These are phyloP conservation scores for Scutellaria barbata DNA, from an alignment of 257 asterid genomes.

Conservation along the genomic window DNA sequence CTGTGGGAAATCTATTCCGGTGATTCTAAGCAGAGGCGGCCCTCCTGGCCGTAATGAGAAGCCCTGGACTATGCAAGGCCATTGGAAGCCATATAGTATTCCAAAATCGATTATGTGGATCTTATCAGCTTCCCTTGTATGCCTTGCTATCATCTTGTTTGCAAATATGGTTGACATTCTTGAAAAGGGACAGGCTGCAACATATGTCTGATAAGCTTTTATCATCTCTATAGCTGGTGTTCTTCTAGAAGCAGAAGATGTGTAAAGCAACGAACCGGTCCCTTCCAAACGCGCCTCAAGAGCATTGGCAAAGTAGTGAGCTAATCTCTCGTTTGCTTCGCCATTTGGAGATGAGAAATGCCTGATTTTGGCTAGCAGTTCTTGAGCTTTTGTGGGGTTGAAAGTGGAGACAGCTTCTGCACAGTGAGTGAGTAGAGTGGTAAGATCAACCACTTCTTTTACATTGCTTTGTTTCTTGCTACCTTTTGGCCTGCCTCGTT, in stretches of 20 bases:
- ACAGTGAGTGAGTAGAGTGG: constrained; percentile 51
- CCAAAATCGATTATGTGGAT: constrained; percentile 76
- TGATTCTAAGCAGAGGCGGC: constrained; percentile 56
- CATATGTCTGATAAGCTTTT: constrained; percentile 49
- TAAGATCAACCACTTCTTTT: constrained; percentile 47
- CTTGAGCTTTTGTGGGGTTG: constrained; percentile 37
- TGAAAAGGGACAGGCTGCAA: constrained; percentile 57
- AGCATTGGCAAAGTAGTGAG: constrained; percentile 65
- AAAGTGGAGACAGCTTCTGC: constrained; percentile 53
- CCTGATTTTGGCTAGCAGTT: constrained; percentile 45
- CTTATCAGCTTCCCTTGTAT: constrained; percentile 31
- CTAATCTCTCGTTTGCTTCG: constrained; percentile 56
- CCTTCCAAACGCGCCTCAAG: constrained; percentile 64
- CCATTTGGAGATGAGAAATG: constrained; percentile 54
- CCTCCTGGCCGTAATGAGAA: constrained; percentile 65
- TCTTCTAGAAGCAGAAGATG: constrained; percentile 38
- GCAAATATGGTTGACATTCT: constrained; percentile 67
- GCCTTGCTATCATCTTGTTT: constrained; percentile 51
- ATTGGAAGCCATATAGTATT: constrained; percentile 68
- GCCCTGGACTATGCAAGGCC: constrained; percentile 77
- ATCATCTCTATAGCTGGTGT: constrained; percentile 49
- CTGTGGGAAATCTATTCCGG: constrained; percentile 75
- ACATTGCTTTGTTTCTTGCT: constrained; percentile 40
- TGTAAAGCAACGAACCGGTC: constrained; percentile 50
- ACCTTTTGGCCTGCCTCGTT: constrained; percentile 54